phyloP scores from a whole-genome alignment of 768 basidiomycete genomes.

The Tephrocybe sp. region DNA sequence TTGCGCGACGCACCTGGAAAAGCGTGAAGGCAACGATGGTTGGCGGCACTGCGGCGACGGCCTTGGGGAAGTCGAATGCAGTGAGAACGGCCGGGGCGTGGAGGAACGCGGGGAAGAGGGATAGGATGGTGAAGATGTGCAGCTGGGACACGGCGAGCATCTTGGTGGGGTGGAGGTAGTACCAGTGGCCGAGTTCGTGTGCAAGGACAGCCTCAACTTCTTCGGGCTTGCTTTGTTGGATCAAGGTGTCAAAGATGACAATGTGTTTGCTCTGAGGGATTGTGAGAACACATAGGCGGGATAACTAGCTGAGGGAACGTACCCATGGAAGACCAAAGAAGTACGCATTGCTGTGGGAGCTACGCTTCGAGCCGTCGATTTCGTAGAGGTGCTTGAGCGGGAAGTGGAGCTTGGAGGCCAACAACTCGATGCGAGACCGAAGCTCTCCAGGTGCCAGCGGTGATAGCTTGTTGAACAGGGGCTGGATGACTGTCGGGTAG shows the following conservation, averaged over 20 bases:
- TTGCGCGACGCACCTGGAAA: conserved; percentile 57
- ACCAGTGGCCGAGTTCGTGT: conserved; percentile 98
- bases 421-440: conserved; percentile 69
- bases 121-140: conserved; percentile 85
- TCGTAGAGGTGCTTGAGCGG: conserved; percentile 94
- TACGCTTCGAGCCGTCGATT: conserved; percentile 95
- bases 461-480: conserved; percentile 96
- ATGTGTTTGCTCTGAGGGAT: conserved; percentile 79
- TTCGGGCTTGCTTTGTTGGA: conserved; percentile 85
- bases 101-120: conserved; percentile 88
- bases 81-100: conserved; percentile 75
- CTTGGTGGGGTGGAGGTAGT: conserved; percentile 86
- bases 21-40: conserved; percentile 86
- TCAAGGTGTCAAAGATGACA: conserved; percentile 96
- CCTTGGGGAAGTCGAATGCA: conserved; percentile 77
- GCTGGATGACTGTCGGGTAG: conserved; percentile 88
- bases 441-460: conserved; percentile 79
- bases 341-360: conserved; percentile 96
- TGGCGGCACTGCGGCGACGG: conserved; percentile 64
- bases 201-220: conserved; percentile 98
- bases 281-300: background rate
- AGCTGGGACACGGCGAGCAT: conserved; percentile 83
- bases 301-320: conserved; percentile 21
- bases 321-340: conserved; percentile 98
- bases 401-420: conserved; percentile 85